A percentile compares a stretch with the other conserved stretches of the same genome.
These are phyloP conservation scores for Stagonosporopsis tanaceti DNA, from an alignment of 2,329 filamentous ascomycete species.

Conservation along the genomic window DNA sequence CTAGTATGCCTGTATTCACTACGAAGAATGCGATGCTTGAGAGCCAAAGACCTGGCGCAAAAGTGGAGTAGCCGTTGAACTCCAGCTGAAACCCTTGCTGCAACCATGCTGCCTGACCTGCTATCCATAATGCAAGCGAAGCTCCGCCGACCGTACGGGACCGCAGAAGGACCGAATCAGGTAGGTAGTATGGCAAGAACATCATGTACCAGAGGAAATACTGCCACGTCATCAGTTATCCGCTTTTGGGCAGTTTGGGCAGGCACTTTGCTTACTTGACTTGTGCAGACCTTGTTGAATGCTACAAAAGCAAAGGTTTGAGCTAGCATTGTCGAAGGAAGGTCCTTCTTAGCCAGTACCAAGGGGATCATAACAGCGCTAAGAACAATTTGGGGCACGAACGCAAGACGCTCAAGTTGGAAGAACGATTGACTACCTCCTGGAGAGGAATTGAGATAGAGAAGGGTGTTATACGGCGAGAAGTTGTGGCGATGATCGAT, in stretches of 20 bases:
- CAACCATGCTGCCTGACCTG: constrained; percentile 67
- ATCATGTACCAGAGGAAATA: constrained; percentile 99
- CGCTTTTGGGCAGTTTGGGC: background rate
- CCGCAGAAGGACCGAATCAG: constrained; percentile 74
- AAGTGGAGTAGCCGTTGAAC: constrained; percentile 77
- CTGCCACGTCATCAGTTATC: constrained; percentile 54
- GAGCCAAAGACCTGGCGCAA: constrained; percentile 82
- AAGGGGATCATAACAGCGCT: constrained; percentile 80
- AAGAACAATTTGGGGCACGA: constrained; percentile 85
- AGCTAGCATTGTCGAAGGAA: constrained; percentile 85
- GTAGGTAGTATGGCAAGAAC: constrained; percentile 90
- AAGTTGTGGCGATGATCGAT: constrained; percentile 99
- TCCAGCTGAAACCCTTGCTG: constrained; percentile 61
- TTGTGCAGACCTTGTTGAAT: constrained; percentile 99
- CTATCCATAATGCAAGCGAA: constrained; percentile 76
- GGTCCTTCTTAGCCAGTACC: constrained; percentile 78
- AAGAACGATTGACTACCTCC: constrained; percentile 33
- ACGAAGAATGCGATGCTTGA: constrained; percentile 81
- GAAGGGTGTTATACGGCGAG: constrained; percentile 90
- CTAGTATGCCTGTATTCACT: constrained; percentile 87
- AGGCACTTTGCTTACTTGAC: constrained; percentile 71
- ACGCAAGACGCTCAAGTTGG: constrained; percentile 80
- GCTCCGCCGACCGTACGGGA: constrained; percentile 67
- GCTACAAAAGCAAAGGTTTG: constrained; percentile 97
- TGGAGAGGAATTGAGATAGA: constrained; percentile 82